Conservation (phyloP, 352 stramenopile genomes). For the Phytophthora idaei region DNA sequence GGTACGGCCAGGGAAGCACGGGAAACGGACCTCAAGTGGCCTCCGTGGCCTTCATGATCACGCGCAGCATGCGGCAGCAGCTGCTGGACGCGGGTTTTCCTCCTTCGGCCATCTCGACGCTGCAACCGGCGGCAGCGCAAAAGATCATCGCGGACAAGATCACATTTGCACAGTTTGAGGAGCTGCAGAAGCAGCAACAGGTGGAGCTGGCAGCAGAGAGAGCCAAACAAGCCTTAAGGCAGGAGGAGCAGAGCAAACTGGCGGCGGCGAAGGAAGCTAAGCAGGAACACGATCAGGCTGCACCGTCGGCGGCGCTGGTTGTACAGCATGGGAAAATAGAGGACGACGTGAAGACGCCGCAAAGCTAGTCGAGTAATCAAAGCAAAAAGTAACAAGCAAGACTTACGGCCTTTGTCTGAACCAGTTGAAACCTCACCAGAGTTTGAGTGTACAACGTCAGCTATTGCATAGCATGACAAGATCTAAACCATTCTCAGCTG, state of each 20-base stretch:
- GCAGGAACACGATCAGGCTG: conserved; percentile 4
- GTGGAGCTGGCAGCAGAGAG: conserved; percentile 23
- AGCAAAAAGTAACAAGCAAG: neutral
- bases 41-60: conserved; percentile 89
- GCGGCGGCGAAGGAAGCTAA: conserved; percentile 14
- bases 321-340: conserved; percentile 21
- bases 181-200: conserved; percentile 44
- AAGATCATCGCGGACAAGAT: conserved; percentile 64
- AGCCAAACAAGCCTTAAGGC: conserved; percentile 31
- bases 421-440: neutral
- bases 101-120: conserved; percentile 56
- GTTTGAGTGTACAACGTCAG: neutral
- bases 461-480: conserved; percentile 1
- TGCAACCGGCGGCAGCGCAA: conserved; percentile 65
- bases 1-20: conserved; percentile 61
- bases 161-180: conserved; percentile 57
- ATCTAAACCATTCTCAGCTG: neutral
- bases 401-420: neutral
- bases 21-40: conserved; percentile 50
- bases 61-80: conserved; percentile 68
- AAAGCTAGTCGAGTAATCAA: conserved; percentile 19
- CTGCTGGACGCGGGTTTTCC: conserved; percentile 64
- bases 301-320: conserved; percentile 16
- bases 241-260: conserved; percentile 20
- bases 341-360: conserved; percentile 14